These are phyloP conservation scores for Spizellomyces punctatus DNA, from an alignment of 192 early-diverging fungal genomes.

Conservation along the genomic window DNA sequence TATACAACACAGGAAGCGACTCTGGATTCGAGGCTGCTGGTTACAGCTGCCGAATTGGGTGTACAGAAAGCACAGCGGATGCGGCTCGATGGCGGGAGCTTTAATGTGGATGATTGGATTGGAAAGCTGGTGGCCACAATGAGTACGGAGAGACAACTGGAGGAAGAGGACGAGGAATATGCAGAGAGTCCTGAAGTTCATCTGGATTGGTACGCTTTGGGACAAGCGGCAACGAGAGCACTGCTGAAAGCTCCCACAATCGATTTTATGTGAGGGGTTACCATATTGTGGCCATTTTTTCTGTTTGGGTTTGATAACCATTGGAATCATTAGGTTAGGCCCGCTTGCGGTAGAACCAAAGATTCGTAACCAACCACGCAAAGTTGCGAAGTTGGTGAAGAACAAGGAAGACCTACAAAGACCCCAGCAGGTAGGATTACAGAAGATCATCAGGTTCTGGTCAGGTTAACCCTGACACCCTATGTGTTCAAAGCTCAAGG, in stretches of 20 bases:
- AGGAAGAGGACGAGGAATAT: constrained; percentile 48
- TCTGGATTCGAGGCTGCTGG: constrained; percentile 82
- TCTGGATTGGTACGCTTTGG: constrained; percentile 65
- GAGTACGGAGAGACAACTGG: constrained; percentile 27
- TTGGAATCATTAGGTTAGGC: constrained; percentile 54
- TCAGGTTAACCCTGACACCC: no score
- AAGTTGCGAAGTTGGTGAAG: constrained; percentile 21
- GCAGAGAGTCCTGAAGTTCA: constrained; percentile 20
- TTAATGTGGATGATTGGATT: constrained; percentile 80
- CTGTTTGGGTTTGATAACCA: not conserved
- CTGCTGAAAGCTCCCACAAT: constrained; percentile 64
- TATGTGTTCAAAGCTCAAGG: constrained; percentile 45
- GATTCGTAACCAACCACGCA: constrained; percentile 28
- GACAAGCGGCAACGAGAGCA: constrained; percentile 54
- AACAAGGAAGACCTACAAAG: constrained; percentile 27
- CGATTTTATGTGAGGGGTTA: constrained; percentile 71
- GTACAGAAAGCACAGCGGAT: constrained; percentile 78
- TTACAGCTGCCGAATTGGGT: constrained; percentile 72
- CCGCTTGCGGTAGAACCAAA: constrained; percentile 70
- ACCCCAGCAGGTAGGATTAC: constrained; percentile 11
- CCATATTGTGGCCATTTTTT: not conserved
- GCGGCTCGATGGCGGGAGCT: constrained; percentile 70
- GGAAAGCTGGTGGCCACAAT: constrained; percentile 58
- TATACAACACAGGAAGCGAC: constrained; percentile 82
- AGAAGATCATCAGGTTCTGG: not conserved